A percentile compares a stretch with the other conserved stretches of the same genome.
Conservation (phyloP, 148 eudicot species). For the Nepenthes mirabilis region DNA sequence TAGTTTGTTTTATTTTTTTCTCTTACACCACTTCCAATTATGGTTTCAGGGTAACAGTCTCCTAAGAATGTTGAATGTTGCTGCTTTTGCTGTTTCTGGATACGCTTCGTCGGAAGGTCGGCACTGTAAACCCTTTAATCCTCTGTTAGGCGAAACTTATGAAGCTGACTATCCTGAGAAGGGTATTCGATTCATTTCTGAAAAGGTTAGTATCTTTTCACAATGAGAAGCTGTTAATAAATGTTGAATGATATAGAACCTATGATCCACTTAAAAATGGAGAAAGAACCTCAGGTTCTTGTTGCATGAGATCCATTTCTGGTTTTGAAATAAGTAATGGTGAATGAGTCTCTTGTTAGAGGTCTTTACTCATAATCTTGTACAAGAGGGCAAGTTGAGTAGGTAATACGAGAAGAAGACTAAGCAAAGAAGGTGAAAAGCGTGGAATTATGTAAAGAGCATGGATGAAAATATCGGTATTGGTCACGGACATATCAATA, state of each 20-base stretch:
- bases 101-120: slow-evolving; percentile 92
- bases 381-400: too few species aligned
- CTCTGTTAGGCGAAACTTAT: slow-evolving; percentile 91
- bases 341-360: too few species aligned
- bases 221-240: not conserved
- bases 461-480: too few species aligned
- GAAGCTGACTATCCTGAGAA: slow-evolving; percentile 95
- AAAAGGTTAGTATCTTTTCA: slow-evolving; percentile 41
- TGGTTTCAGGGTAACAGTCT: slow-evolving; percentile 71
- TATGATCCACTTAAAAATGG: not conserved
- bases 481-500: too few species aligned
- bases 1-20: not conserved
- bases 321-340: too few species aligned
- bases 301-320: too few species aligned
- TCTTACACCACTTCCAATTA: not conserved
- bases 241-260: not conserved
- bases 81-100: slow-evolving; percentile 93
- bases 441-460: too few species aligned
- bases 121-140: slow-evolving; percentile 93
- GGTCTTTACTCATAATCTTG: too few species aligned
- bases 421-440: too few species aligned
- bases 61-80: slow-evolving; percentile 72
- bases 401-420: too few species aligned
- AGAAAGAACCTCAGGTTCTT: too few species aligned
- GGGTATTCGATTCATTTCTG: slow-evolving; percentile 85